phyloP scores from a whole-genome alignment of 352 stramenopile genomes.

The Pythium plurisporium region DNA sequence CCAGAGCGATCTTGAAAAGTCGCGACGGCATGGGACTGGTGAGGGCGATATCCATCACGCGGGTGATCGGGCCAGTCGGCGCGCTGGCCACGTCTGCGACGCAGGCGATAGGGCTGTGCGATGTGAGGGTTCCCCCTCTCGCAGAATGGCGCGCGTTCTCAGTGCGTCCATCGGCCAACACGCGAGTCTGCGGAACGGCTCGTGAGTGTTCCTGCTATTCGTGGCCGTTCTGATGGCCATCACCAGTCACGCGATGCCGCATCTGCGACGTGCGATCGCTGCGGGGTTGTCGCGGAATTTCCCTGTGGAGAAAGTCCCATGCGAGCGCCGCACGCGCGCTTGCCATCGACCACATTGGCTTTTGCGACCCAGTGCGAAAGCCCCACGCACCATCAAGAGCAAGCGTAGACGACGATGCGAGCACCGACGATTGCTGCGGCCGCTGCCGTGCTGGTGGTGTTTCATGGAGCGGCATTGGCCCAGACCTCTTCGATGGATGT shows the following conservation, averaged over 20 bases:
- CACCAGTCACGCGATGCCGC: neutral
- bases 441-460: neutral
- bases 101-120: neutral
- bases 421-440: neutral
- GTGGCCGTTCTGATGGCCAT: constrained; percentile 16
- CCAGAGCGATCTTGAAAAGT: neutral
- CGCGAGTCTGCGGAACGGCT: constrained; percentile 10
- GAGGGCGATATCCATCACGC: neutral
- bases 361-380: neutral
- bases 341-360: neutral
- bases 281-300: neutral
- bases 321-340: neutral
- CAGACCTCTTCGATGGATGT: neutral
- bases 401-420: no score
- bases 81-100: constrained; percentile 1
- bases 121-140: no score
- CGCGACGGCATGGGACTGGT: neutral
- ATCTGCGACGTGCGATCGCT: constrained; percentile 3
- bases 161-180: neutral
- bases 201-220: constrained; percentile 14
- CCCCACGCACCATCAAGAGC: neutral
- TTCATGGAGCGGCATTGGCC: neutral
- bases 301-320: neutral
- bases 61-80: neutral
- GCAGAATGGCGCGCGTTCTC: no score